Conservation (phyloP, 148 eudicot genomes). For the Cornus suecica region DNA sequence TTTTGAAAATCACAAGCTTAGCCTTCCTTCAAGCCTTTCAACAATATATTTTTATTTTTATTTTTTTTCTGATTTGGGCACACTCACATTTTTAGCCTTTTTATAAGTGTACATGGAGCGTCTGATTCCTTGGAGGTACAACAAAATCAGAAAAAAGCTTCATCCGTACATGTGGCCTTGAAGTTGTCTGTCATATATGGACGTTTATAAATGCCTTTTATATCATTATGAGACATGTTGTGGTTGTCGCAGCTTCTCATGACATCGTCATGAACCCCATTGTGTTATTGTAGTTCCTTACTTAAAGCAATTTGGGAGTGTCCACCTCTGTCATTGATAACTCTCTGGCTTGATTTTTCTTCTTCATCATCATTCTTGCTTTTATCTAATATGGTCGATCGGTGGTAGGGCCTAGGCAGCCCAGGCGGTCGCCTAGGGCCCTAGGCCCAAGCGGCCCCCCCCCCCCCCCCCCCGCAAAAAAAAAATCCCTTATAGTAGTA, state of each 20-base stretch:
- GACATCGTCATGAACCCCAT: background rate
- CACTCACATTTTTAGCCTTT: background rate
- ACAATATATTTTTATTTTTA: too few relatives aligned
- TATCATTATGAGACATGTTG: background rate
- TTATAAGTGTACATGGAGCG: background rate
- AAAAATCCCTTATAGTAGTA: too few relatives aligned
- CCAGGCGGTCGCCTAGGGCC: too few relatives aligned
- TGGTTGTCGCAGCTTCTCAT: background rate
- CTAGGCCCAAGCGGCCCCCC: too few relatives aligned
- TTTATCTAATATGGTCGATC: too few relatives aligned
- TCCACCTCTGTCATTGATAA: background rate
- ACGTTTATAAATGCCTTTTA: background rate
- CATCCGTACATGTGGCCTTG: background rate
- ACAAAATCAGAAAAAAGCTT: background rate
- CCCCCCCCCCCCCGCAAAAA: too few relatives aligned
- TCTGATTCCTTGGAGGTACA: background rate
- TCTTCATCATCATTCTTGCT: too few relatives aligned
- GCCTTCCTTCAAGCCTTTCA: too few relatives aligned
- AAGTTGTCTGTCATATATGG: background rate
- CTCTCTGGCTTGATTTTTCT: background rate
- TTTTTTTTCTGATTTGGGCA: background rate
- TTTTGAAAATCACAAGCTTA: background rate
- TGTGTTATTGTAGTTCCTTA: background rate
- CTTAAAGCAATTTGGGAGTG: background rate
- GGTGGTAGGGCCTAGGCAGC: too few relatives aligned